These are phyloP conservation scores for Nicotiana rustica DNA, from an alignment of 305 asterid genomes.

Conservation along the genomic window DNA sequence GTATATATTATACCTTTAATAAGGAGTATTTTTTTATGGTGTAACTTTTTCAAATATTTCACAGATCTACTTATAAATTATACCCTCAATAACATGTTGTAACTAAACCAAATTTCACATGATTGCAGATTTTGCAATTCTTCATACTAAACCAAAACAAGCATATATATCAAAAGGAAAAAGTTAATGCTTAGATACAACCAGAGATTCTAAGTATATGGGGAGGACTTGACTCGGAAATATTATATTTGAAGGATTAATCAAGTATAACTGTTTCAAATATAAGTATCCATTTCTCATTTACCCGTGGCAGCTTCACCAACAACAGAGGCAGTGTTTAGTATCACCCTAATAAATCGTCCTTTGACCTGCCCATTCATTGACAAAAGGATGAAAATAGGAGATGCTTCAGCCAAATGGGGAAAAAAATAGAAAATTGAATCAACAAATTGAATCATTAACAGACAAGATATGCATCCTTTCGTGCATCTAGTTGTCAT, in stretches of 20 bases:
- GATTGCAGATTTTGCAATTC: no score
- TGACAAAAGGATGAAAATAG: slow-evolving; percentile 38
- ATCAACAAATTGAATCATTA: slow-evolving; percentile 9
- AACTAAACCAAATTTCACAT: no score
- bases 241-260: background rate
- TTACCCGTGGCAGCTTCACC: slow-evolving; percentile 94
- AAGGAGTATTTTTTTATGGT: no score
- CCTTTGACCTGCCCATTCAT: slow-evolving; percentile 91
- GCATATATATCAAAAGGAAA: no score
- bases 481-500: background rate
- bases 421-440: background rate
- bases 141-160: no score
- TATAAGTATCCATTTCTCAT: slow-evolving; percentile 17
- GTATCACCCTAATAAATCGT: slow-evolving; percentile 91
- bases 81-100: no score
- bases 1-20: no score
- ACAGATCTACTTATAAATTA: no score
- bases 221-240: background rate
- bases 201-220: background rate
- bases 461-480: slow-evolving; percentile 11
- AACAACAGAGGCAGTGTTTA: slow-evolving; percentile 94
- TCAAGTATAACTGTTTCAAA: slow-evolving; percentile 19
- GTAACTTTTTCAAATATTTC: no score
- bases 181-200: background rate
- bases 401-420: slow-evolving; percentile 13